Evolutionary conservation across 75 land plant species (phyloP), one percentile per base, ranked within the genome.

Genomic region (Cunninghamia lanceolata): DNA sequence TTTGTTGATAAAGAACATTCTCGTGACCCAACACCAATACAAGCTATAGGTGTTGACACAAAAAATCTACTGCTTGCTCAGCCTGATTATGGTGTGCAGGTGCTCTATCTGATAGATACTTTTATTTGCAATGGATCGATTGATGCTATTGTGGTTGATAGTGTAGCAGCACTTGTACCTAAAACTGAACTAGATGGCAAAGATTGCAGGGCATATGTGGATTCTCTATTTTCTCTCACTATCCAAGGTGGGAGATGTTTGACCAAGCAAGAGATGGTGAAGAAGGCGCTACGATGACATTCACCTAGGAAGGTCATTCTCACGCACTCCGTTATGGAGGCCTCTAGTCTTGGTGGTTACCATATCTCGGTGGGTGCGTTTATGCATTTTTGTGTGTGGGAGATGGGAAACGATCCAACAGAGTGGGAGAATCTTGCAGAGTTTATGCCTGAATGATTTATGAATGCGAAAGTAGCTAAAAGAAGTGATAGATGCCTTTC

Each of bases 401-500:
- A 79, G 71, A 86, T 91, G 36, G 90, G 63, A 0, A 85, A 70
- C 46, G 90, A 89, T 63, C 86, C 83, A 8, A 45, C 34, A 68
- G 42, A 56, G 30, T 91, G 92, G 92, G 54, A 91, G 47, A 54
- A 89, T 46, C 92, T 90, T 5, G 38, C 66, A 50, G 87, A 87
- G 79, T 91, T 89, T 86, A 86, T 42, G 80, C 92, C 92, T 3
- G 90, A 89, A 79, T 52, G 92, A 78, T 89, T 91, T 35, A 46
- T 87, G 82, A 86, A 88, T 77, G 81, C 46, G 3, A 84, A 87
- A 35, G 98, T 92, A 14, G 96, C 94, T 74, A 94, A 91, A 83
- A 98, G 98, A 16, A 93, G 82, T 79, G 91, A 90, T 54, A 53
- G 82, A 35, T 85, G 96, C 56, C 94, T 94, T 93, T 71, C 90